Percentiles rank a stretch among this genome's conserved stretches.
Conservation (phyloP, 305 asterid genomes). For the Rubia tinctorum region DNA sequence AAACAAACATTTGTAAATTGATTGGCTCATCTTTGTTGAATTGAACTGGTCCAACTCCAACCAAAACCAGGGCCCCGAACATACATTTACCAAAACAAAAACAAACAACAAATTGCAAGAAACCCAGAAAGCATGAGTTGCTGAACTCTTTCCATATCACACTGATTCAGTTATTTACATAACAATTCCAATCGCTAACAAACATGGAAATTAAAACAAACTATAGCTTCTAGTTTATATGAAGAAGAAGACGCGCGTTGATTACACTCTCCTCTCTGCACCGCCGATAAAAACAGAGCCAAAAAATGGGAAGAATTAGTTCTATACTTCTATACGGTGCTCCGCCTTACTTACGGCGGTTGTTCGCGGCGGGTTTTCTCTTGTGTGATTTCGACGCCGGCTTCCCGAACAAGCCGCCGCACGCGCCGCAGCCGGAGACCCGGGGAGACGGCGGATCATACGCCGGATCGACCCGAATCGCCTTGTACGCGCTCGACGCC, state of each 20-base stretch:
- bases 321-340: not conserved
- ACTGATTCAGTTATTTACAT: not conserved
- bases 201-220: not conserved
- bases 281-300: not conserved
- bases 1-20: not conserved
- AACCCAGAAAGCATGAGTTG: not conserved
- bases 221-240: not conserved
- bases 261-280: not conserved
- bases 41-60: not conserved
- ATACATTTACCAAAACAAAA: not conserved
- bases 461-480: slow-evolving; percentile 21
- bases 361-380: slow-evolving; percentile 21
- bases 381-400: slow-evolving; percentile 24
- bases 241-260: not conserved
- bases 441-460: slow-evolving; percentile 56
- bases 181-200: not conserved
- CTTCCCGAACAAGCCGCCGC: slow-evolving; percentile 41
- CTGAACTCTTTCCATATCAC: not conserved
- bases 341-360: slow-evolving; percentile 23
- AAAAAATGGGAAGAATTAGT: not conserved
- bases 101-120: not conserved
- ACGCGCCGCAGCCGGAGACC: slow-evolving; percentile 46
- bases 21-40: not conserved
- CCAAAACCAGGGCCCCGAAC: not conserved
- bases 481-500: slow-evolving; percentile 11